phyloP scores from a whole-genome alignment of 306 rosid species.

The Ceratonia siliqua region DNA sequence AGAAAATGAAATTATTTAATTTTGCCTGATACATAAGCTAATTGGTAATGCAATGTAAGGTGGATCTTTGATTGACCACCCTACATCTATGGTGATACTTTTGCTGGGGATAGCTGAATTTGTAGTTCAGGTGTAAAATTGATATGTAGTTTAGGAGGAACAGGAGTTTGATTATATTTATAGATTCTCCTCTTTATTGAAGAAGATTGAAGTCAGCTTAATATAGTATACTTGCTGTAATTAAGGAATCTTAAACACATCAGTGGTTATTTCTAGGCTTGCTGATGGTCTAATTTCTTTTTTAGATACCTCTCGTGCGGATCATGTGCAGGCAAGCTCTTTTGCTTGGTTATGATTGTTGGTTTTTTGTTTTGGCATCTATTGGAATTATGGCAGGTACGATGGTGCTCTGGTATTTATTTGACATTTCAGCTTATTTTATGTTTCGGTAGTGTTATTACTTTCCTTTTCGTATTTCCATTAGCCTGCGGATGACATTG shows the following conservation, averaged over 20 bases:
- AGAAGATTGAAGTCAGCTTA: slow-evolving; percentile 9
- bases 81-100: background rate
- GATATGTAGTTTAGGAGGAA: background rate
- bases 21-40: slow-evolving; percentile 16
- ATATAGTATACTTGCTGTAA: background rate
- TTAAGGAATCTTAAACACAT: slow-evolving; percentile 10
- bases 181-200: slow-evolving; percentile 8
- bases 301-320: slow-evolving; percentile 82
- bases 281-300: slow-evolving; percentile 33
- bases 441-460: background rate
- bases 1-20: slow-evolving; percentile 9
- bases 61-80: background rate
- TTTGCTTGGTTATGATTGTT: slow-evolving; percentile 84
- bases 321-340: slow-evolving; percentile 88
- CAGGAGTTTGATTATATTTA: background rate
- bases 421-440: background rate
- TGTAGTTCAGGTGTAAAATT: background rate
- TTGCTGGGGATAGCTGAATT: slow-evolving; percentile 2
- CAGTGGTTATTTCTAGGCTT: background rate
- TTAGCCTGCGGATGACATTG: slow-evolving; percentile 71
- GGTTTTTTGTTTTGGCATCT: slow-evolving; percentile 77
- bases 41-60: background rate
- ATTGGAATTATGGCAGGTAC: slow-evolving; percentile 73
- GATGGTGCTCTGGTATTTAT: slow-evolving; percentile 14
- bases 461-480: slow-evolving; percentile 13